Evolutionary conservation across 2,329 filamentous ascomycete species (phyloP).

Genomic region (Elsinoe perseae): DNA sequence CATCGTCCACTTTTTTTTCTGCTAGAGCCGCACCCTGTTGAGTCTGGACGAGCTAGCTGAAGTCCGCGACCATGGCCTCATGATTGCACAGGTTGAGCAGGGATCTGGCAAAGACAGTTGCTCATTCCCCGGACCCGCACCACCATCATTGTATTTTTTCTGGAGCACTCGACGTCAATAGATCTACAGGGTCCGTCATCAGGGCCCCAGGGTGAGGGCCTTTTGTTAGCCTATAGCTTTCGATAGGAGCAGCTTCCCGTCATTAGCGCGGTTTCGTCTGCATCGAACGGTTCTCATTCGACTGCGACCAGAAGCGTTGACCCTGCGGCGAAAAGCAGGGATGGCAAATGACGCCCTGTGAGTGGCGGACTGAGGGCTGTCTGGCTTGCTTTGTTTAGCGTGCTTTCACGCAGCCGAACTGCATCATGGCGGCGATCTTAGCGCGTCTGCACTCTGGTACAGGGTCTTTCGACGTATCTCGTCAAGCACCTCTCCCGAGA

Average conservation of each 20-base stretch:
- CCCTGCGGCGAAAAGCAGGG: slow-evolving; percentile 3
- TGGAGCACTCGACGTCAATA: slow-evolving; percentile 14
- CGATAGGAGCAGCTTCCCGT: slow-evolving; percentile 9
- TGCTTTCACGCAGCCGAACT: slow-evolving; percentile 9
- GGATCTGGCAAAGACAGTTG: background rate
- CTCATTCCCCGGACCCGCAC: background rate
- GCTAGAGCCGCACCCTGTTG: background rate
- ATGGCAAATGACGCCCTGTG: slow-evolving; percentile 12
- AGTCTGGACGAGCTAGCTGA: background rate
- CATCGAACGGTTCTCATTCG: slow-evolving; percentile 12
- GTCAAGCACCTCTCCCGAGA: slow-evolving; percentile 1
- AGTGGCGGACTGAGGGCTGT: slow-evolving; percentile 5
- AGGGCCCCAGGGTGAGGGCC: background rate
- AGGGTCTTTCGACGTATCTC: slow-evolving; percentile 20
- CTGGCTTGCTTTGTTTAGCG: slow-evolving; percentile 1
- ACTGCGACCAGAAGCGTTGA: background rate
- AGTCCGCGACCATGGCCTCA: background rate
- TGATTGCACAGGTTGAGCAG: background rate
- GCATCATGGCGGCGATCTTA: slow-evolving; percentile 17
- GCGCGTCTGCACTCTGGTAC: slow-evolving; percentile 14
- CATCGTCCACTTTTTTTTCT: background rate
- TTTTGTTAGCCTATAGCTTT: background rate
- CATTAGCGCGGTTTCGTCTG: background rate
- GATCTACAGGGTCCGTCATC: slow-evolving; percentile 15
- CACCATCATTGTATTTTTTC: background rate